These are phyloP conservation scores for Pseudonitzschia pungens DNA, from an alignment of 108 stramenopile genomes.

Conservation along the genomic window DNA sequence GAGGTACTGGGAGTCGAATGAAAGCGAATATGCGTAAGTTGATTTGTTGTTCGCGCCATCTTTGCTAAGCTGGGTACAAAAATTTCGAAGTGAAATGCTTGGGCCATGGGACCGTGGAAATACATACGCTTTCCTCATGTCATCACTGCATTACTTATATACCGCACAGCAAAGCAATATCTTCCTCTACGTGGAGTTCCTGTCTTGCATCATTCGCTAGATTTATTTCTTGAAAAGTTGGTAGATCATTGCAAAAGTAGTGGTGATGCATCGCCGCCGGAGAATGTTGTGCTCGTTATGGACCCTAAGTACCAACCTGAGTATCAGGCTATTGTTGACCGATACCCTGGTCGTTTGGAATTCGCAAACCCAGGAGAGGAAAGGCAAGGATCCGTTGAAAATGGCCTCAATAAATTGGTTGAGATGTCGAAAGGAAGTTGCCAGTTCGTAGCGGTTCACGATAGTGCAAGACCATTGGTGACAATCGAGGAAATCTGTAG, in stretches of 20 bases:
- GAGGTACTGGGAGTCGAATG: slow-evolving; percentile 94
- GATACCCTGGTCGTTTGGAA: slow-evolving; percentile 55
- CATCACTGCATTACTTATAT: background rate
- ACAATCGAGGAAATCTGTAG: slow-evolving; percentile 75
- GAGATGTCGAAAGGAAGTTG: slow-evolving; percentile 46
- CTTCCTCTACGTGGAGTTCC: slow-evolving; percentile 72
- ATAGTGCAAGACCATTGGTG: slow-evolving; percentile 91
- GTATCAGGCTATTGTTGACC: slow-evolving; percentile 68
- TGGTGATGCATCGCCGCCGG: slow-evolving; percentile 35
- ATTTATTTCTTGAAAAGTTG: slow-evolving; percentile 80
- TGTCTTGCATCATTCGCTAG: slow-evolving; percentile 87
- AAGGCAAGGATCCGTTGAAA: slow-evolving; percentile 92
- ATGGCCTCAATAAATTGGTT: slow-evolving; percentile 72
- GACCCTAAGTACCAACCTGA: slow-evolving; percentile 87
- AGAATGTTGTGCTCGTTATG: slow-evolving; percentile 85
- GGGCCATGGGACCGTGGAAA: too few relatives aligned
- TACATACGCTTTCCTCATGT: too few relatives aligned
- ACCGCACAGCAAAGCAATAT: slow-evolving; percentile 80
- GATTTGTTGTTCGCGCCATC: background rate
- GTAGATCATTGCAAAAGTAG: slow-evolving; percentile 29
- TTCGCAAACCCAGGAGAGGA: slow-evolving; percentile 93
- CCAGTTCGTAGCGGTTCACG: slow-evolving; percentile 85
- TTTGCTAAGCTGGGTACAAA: background rate
- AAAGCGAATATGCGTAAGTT: slow-evolving; percentile 73
- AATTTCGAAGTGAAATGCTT: too few relatives aligned